phyloP scores from a whole-genome alignment of 176 grass and related monocot species.

The Rhynchospora pubera region DNA sequence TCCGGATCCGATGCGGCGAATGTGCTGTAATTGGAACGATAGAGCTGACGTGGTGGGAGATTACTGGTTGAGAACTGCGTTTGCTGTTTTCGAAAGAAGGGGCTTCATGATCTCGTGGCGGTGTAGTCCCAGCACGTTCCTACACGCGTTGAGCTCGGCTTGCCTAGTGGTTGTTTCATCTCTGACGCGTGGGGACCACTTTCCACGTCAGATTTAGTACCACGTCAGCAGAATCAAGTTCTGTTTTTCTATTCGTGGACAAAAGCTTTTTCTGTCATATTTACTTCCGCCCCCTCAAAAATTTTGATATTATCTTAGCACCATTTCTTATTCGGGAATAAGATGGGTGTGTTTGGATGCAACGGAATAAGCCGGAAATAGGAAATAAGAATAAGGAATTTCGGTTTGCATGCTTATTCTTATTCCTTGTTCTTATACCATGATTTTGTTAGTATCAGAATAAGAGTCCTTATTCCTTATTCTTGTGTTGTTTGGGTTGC shows the following conservation, averaged over 20 bases:
- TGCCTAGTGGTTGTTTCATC: not conserved
- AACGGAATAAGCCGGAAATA: too few species aligned
- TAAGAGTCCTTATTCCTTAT: too few species aligned
- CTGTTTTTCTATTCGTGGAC: not conserved
- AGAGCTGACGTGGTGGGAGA: not conserved
- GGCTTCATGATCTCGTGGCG: slow-evolving; percentile 4
- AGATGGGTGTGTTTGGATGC: too few species aligned
- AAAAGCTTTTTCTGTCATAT: too few species aligned
- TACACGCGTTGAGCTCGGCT: not conserved
- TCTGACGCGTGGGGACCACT: not conserved
- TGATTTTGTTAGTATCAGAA: too few species aligned
- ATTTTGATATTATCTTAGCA: too few species aligned
- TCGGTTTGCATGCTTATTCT: too few species aligned
- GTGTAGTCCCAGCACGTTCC: not conserved
- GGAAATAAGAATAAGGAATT: too few species aligned
- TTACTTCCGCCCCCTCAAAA: too few species aligned
- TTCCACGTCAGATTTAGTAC: not conserved
- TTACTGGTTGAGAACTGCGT: not conserved
- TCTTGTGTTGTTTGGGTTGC: too few species aligned
- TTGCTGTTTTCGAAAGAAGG: not conserved
- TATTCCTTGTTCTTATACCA: too few species aligned
- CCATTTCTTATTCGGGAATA: not conserved
- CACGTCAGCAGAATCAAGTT: not conserved
- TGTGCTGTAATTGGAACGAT: not conserved
- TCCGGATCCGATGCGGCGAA: not conserved